Base-by-base conservation (phyloP, 192 early-diverging fungal genomes). In the Rhizoclosmatium globosum region DNA sequence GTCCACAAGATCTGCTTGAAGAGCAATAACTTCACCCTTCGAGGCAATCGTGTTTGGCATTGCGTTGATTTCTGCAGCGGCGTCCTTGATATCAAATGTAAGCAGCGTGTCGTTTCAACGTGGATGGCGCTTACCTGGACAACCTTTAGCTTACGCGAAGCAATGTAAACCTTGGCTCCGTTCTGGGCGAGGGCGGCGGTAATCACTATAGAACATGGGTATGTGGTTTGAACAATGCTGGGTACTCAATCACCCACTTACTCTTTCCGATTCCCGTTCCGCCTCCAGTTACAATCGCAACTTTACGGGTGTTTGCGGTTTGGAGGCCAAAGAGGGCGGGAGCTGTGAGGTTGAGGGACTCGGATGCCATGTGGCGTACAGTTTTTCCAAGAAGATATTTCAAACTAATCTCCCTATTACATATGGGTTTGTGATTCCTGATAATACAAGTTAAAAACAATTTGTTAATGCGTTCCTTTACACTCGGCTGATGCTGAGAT, bases 111-210 rank as follows among this genome's bases (percentile, higher is more conserved):
- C 31, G 31, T 31, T 31, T 31, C 31, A 31, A 31, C 31, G 31
- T 31, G 31, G 31, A 31, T 31, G 31, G 31, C 31, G 31, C 31
- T 31, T 31, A 31, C 31, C 31, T 84, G 38, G 57, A 85, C 81
- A 31, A 79, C 80, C 13, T 83, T 65, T 3, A 80, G 68, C 70
- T 94, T 95, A 74, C 97, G 89, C 43, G 92, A 93, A 47, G 93
- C 91, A 78, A 98, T 96, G 82, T 96, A 98, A 39, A 98, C 97
- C 75, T 87, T 92, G 71, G 94, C 95, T 15, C 96, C 96, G 88
- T 94, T 94, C 73, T 88, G 90, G 43, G 96, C 91, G 60, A 95
- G 92, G 23, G 92, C 93, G 65, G 89, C 71, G 11, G 88, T 79
- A 50, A 93, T 88, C 91, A 92, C 90, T 87, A 53, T 56, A 7